A percentile compares a stretch with the other conserved stretches of the same genome.
Conservation (phyloP, 2,329 filamentous ascomycete species). For the Colletotrichum zoysiae region DNA sequence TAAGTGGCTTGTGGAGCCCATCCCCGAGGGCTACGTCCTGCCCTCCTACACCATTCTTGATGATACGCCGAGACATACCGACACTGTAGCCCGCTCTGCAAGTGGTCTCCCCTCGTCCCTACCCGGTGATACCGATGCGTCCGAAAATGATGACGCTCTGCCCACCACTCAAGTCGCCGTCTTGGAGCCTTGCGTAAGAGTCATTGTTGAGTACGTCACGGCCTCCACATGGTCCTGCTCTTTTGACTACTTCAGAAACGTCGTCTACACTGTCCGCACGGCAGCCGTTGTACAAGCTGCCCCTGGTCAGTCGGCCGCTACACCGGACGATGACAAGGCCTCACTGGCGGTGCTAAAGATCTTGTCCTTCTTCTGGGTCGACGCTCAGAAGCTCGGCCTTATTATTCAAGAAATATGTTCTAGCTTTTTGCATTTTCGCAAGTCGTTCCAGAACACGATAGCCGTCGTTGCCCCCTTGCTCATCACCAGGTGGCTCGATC, state of each 20-base stretch:
- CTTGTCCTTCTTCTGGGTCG: constrained; percentile 74
- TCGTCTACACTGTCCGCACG: constrained; percentile 65
- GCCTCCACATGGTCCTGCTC: constrained; percentile 73
- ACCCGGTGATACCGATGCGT: constrained; percentile 47
- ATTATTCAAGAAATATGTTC: constrained; percentile 76
- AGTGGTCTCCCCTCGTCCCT: constrained; percentile 43
- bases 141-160: constrained; percentile 51
- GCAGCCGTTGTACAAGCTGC: constrained; percentile 55
- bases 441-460: constrained; percentile 72
- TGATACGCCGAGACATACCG: constrained; percentile 55
- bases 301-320: constrained; percentile 52
- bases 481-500: constrained; percentile 75
- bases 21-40: constrained; percentile 68
- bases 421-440: constrained; percentile 75
- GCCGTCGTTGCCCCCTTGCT: constrained; percentile 72
- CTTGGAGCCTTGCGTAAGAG: constrained; percentile 67
- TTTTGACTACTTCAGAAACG: constrained; percentile 69
- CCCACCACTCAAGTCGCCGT: constrained; percentile 55
- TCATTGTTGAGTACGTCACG: constrained; percentile 73
- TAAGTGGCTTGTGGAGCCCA: constrained; percentile 68
- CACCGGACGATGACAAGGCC: constrained; percentile 63
- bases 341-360: constrained; percentile 69
- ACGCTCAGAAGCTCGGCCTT: constrained; percentile 70
- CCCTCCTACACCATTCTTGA: constrained; percentile 70
- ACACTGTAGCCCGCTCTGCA: constrained; percentile 20